Conservation (phyloP, 202 grass and related monocot genomes). For the Cymbopogon flexuosus region DNA sequence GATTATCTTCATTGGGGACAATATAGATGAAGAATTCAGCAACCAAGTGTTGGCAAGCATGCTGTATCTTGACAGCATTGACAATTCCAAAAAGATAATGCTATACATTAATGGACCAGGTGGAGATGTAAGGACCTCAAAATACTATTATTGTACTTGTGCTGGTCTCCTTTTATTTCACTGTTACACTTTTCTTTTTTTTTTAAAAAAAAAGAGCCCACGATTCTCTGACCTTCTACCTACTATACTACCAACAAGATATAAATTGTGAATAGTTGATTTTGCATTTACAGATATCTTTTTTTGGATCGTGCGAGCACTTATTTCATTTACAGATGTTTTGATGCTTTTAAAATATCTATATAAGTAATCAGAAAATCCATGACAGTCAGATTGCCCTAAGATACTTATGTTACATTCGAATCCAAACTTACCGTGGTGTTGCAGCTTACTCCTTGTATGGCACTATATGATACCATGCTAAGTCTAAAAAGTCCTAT, state of each 20-base stretch:
- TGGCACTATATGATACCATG: conserved; percentile 95
- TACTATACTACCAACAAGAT: not conserved
- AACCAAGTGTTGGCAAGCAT: conserved; percentile 86
- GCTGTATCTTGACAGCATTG: conserved; percentile 81
- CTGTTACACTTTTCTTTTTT: not conserved
- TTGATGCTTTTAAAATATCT: not conserved
- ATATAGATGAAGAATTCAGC: conserved; percentile 79
- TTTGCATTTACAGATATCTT: not conserved
- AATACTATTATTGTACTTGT: conserved; percentile 2
- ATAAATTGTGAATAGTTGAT: not conserved
- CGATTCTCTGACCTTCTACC: not conserved
- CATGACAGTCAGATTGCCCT: not conserved
- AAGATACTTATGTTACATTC: conserved; percentile 8
- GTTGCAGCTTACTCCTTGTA: conserved; percentile 79
- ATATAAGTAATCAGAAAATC: not conserved
- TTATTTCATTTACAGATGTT: no score
- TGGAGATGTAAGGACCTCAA: conserved; percentile 74
- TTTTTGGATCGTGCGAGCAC: no score
- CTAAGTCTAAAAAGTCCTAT: conserved; percentile 75
- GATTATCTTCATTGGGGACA: conserved; percentile 75
- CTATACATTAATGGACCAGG: conserved; percentile 93
- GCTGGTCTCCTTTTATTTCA: not conserved
- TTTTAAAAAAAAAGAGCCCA: not conserved
- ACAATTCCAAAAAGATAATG: conserved; percentile 67
- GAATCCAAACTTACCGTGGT: not conserved